Evolutionary conservation across 164 flowering plant genomes (phyloP).

Genomic region (Chimonanthus praecox): DNA sequence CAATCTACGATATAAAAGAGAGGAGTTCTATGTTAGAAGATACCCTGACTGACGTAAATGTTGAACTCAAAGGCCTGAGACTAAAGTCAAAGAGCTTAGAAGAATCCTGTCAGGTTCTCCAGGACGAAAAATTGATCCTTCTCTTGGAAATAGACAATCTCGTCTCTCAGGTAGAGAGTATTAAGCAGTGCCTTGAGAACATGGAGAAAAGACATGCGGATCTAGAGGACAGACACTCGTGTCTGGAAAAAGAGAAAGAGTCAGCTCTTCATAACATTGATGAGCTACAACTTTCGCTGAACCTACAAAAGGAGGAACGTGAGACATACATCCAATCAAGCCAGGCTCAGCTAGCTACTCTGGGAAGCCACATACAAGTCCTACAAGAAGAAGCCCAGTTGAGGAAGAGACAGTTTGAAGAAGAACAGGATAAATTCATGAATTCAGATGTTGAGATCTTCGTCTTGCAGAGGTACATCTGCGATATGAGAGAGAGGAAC

Average conservation of each 20-base stretch:
- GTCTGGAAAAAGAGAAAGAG: slow-evolving; percentile 58
- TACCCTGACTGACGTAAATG: slow-evolving; percentile 50
- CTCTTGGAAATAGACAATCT: slow-evolving; percentile 43
- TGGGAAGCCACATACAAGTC: slow-evolving; percentile 44
- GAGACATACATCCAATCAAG: slow-evolving; percentile 29
- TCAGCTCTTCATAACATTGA: slow-evolving; percentile 37
- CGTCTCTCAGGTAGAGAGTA: slow-evolving; percentile 41
- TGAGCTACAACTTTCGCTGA: slow-evolving; percentile 43
- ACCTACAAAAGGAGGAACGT: slow-evolving; percentile 54
- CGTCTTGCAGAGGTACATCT: too few relatives aligned
- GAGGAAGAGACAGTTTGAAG: slow-evolving; percentile 58
- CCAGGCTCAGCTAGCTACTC: slow-evolving; percentile 35
- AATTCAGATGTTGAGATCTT: too few relatives aligned
- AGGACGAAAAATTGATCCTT: slow-evolving; percentile 51
- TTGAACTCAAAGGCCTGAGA: slow-evolving; percentile 61
- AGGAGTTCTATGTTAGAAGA: slow-evolving; percentile 54
- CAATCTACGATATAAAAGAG: slow-evolving; percentile 14
- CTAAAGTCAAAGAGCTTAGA: slow-evolving; percentile 57
- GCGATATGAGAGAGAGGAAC: slow-evolving; percentile 34
- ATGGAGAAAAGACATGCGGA: slow-evolving; percentile 47
- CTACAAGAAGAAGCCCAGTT: slow-evolving; percentile 49
- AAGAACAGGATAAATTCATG: slow-evolving; percentile 26
- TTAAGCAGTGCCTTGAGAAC: slow-evolving; percentile 39
- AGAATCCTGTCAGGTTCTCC: slow-evolving; percentile 56
- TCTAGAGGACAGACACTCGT: slow-evolving; percentile 45